Evolutionary conservation across 1,284 basidiomycete species (phyloP), one percentile per base, ranked within the genome.

Genomic region (Ustilago curta): DNA sequence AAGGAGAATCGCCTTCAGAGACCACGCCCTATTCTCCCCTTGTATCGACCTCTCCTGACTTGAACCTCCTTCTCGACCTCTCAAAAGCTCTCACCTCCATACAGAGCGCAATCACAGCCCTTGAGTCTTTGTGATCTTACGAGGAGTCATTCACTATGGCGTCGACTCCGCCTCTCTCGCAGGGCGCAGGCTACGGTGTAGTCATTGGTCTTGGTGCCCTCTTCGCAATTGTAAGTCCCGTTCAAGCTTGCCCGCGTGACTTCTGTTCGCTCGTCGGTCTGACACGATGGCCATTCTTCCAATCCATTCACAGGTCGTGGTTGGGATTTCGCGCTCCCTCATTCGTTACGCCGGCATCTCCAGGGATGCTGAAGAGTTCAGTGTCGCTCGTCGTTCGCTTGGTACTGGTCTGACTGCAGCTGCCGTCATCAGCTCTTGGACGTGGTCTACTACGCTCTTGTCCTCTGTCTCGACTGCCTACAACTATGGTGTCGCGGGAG

Each of bases 121-220:
- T 37, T 14, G 14, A 37, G 14, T 37, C 35, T 16, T 14, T 37
- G 35, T 37, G 35, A 37, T 16, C 35, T 16, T 25, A 19, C 23
- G 21, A 14, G 29, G 25, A 14, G 40, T 14, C 21, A 23, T 42
- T 6, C 29, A 55, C 16, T 21, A 66, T 70, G 67, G 53, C 59
- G 4, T 51, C 51, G 4, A 37, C 39, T 35, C 76, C 76, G 21
- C 79, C 80, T 4, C 75, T 83, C 7, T 77, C 71, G 2, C 81
- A 84, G 52, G 81, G 83, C 35, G 76, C 49, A 44, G 81, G 83
- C 27, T 85, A 83, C 59, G 83, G 83, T 37, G 81, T 83, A 16
- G 78, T 84, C 42, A 65, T 84, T 21, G 84, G 84, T 8, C 64
- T 83, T 9, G 78, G 81, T 8, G 63, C 74, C 12, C 70, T 81